These are phyloP conservation scores for Talaromyces marneffei DNA, from an alignment of 2,329 filamentous ascomycete species.

Conservation along the genomic window DNA sequence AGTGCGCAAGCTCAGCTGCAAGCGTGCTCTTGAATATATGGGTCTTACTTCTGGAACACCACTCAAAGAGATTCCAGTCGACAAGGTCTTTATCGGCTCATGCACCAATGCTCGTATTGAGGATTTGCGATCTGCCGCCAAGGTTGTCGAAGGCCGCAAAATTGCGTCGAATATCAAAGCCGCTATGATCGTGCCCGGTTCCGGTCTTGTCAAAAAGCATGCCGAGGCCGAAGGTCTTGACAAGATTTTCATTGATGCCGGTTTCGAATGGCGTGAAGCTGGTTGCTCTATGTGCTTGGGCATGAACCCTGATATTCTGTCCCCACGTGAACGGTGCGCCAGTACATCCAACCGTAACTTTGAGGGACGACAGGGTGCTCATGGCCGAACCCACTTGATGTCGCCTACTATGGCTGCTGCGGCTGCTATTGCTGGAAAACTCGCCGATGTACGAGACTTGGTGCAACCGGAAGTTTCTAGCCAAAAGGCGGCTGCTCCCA, in stretches of 20 bases:
- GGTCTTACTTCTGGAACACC: conserved; percentile 77
- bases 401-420: conserved; percentile 95
- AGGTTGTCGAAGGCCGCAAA: conserved; percentile 80
- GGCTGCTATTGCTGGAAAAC: conserved; percentile 80
- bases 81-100: conserved; percentile 97
- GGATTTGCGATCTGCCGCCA: conserved; percentile 81
- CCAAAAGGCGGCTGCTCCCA: conserved; percentile 50
- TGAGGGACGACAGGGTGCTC: conserved; percentile 89
- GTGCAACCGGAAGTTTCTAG: conserved; percentile 45
- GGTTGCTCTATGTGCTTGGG: conserved; percentile 98
- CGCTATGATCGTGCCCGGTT: conserved; percentile 94
- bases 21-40: conserved; percentile 91
- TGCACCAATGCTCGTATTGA: conserved; percentile 98
- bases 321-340: conserved; percentile 86
- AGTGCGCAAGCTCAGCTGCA: conserved; percentile 71
- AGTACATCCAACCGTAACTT: conserved; percentile 97
- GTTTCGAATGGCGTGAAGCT: conserved; percentile 97
- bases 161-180: conserved; percentile 83
- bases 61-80: conserved; percentile 85
- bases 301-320: conserved; percentile 97
- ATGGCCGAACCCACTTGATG: conserved; percentile 89
- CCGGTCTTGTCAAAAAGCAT: conserved; percentile 85
- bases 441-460: conserved; percentile 83
- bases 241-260: conserved; percentile 83
- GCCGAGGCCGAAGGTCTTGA: conserved; percentile 89